Percentiles rank a stretch among this genome's conserved stretches.
Evolutionary conservation across 2,329 filamentous ascomycete species (phyloP).

Genomic region (Geoglossum cookeanum): DNA sequence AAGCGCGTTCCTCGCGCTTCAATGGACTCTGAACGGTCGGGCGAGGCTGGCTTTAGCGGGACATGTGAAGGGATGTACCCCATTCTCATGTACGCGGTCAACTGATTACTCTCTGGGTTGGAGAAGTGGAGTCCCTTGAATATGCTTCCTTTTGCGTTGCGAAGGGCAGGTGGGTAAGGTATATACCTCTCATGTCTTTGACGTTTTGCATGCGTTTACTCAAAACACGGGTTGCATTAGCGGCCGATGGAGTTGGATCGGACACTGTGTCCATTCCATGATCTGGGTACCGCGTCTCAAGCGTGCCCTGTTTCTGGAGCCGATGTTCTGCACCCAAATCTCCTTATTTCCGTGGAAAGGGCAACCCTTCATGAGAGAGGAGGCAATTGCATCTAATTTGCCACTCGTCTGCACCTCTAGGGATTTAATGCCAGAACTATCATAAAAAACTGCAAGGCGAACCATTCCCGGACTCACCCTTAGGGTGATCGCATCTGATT

Average conservation of each 20-base stretch:
- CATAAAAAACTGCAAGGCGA: constrained; percentile 10
- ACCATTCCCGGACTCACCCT: constrained; percentile 5
- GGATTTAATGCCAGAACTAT: constrained; percentile 6
- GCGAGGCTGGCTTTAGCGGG: not conserved
- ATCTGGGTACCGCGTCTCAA: not conserved
- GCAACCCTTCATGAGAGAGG: constrained; percentile 6
- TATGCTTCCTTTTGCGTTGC: not conserved
- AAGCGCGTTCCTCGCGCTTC: constrained; percentile 1
- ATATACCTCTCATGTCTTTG: not conserved
- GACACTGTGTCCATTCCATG: not conserved
- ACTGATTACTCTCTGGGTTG: not conserved
- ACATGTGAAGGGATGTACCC: not conserved
- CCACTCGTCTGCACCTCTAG: constrained; percentile 12
- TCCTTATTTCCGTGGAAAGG: not conserved
- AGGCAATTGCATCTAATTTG: constrained; percentile 7
- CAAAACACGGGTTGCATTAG: constrained; percentile 1
- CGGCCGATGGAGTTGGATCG: not conserved
- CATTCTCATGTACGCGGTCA: not conserved
- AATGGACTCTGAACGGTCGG: not conserved
- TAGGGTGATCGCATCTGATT: constrained; percentile 2
- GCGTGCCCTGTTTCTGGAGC: constrained; percentile 7
- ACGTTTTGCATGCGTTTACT: not conserved
- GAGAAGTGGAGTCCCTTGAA: not conserved
- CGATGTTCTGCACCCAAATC: constrained; percentile 5
- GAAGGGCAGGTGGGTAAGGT: not conserved